Percentiles rank a stretch among this genome's conserved stretches.
Evolutionary conservation across 306 rosid genomes (phyloP).

Genomic region (Quillaja saponaria): DNA sequence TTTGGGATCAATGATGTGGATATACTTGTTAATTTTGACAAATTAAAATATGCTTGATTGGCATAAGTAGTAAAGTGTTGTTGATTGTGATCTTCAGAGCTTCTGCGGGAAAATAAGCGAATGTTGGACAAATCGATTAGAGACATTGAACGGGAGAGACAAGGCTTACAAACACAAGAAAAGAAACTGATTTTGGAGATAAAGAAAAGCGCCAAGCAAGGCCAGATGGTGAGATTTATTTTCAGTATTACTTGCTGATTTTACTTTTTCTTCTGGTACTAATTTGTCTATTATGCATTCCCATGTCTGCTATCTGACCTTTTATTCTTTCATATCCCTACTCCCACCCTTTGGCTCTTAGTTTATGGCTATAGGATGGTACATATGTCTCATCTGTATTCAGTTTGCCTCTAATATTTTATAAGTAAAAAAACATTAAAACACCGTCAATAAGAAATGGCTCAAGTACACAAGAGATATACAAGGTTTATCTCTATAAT

Average conservation of each 20-base stretch:
- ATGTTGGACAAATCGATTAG: slow-evolving; percentile 95
- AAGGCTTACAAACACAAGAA: slow-evolving; percentile 83
- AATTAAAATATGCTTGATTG: slow-evolving; percentile 8
- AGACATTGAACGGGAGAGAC: slow-evolving; percentile 96
- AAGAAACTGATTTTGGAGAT: slow-evolving; percentile 89
- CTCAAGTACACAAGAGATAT: no score
- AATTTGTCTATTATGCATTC: slow-evolving; percentile 1
- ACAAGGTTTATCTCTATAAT: background rate
- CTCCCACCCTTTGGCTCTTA: background rate
- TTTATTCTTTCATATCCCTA: background rate
- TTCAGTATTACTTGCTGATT: background rate
- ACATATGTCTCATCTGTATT: background rate
- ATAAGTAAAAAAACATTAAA: no score
- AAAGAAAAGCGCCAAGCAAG: slow-evolving; percentile 98
- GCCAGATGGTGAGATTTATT: slow-evolving; percentile 77
- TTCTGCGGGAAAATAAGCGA: slow-evolving; percentile 97
- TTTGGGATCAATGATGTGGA: background rate
- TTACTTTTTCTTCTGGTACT: background rate
- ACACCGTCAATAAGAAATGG: no score
- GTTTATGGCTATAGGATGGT: no score
- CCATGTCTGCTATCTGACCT: no score
- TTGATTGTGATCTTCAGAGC: slow-evolving; percentile 67
- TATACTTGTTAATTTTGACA: background rate
- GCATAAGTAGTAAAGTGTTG: slow-evolving; percentile 7
- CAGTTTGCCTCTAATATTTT: background rate